phyloP scores from a whole-genome alignment of 1,139 yeast genomes.

The Dujonia santamariae region DNA sequence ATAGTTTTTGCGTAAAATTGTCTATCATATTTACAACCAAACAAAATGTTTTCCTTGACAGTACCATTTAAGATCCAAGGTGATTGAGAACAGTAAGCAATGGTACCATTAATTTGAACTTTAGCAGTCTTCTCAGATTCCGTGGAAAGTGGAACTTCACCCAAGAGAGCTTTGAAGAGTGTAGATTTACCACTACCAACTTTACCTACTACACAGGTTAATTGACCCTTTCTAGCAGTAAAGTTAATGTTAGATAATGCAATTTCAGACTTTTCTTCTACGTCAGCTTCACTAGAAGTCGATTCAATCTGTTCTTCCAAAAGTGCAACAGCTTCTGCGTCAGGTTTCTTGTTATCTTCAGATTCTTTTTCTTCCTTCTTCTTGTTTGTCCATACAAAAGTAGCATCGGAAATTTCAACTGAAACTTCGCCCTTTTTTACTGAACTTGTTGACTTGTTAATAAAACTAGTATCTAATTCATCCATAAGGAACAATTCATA shows the following conservation, averaged over 20 bases:
- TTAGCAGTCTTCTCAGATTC: slow-evolving; percentile 8
- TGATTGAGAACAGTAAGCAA: slow-evolving; percentile 27
- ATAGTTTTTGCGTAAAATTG: slow-evolving; percentile 22
- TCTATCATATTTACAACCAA: slow-evolving; percentile 25
- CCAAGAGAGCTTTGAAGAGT: slow-evolving; percentile 21
- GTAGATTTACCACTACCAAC: slow-evolving; percentile 31
- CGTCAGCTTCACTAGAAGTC: slow-evolving; percentile 2
- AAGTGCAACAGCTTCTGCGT: slow-evolving; percentile 4
- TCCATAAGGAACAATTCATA: slow-evolving; percentile 22
- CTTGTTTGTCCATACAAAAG: slow-evolving; percentile 20
- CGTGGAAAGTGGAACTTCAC: slow-evolving; percentile 18
- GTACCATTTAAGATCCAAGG: slow-evolving; percentile 31
- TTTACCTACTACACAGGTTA: slow-evolving; percentile 27
- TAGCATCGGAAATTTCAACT: slow-evolving; percentile 17
- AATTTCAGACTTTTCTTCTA: slow-evolving; percentile 8
- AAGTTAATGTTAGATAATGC: slow-evolving; percentile 21
- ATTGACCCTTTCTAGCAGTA: slow-evolving; percentile 21
- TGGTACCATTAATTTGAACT: slow-evolving; percentile 17
- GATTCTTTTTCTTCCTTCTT: slow-evolving; percentile 16
- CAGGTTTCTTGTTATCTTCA: not conserved
- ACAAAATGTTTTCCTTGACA: slow-evolving; percentile 28
- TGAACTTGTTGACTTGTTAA: slow-evolving; percentile 12
- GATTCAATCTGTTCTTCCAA: slow-evolving; percentile 15
- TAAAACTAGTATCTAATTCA: slow-evolving; percentile 24
- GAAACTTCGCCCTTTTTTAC: slow-evolving; percentile 11